Evolutionary conservation across 768 basidiomycete species (phyloP).

Genomic region (Myochromella boudieri): DNA sequence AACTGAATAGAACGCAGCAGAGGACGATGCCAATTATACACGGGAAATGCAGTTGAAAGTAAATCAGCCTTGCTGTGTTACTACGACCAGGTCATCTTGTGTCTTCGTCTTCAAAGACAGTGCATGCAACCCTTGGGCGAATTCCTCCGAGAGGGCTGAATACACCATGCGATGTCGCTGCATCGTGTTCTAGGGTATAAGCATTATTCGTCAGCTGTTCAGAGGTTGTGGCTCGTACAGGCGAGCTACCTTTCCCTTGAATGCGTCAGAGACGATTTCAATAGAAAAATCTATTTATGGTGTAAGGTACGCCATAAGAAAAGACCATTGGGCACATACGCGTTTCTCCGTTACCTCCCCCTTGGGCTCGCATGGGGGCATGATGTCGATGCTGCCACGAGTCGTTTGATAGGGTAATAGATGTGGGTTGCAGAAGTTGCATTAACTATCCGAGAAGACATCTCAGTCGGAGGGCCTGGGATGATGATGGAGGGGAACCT

Average conservation of each 20-base stretch:
- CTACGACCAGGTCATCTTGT: constrained; percentile 41
- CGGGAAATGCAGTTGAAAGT: background rate
- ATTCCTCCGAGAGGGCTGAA: constrained; percentile 67
- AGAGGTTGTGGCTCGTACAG: constrained; percentile 2
- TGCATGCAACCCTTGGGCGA: constrained; percentile 72
- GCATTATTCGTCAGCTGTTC: constrained; percentile 1
- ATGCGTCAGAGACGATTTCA: constrained; percentile 68
- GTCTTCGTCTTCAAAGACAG: constrained; percentile 77
- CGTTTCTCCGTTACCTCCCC: constrained; percentile 72
- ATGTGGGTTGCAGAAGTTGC: constrained; percentile 56
- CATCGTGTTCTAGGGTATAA: constrained; percentile 56
- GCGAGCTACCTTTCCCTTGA: constrained; percentile 67
- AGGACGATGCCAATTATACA: background rate
- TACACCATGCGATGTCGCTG: constrained; percentile 84
- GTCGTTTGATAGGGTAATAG: constrained; percentile 73
- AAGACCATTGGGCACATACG: constrained; percentile 50
- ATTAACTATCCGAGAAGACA: constrained; percentile 49
- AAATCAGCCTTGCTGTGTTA: background rate
- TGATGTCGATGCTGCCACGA: constrained; percentile 88
- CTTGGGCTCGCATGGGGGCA: constrained; percentile 72
- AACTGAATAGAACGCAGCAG: background rate
- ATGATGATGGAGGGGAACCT: constrained; percentile 37
- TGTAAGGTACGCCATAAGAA: constrained; percentile 13
- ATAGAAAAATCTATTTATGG: constrained; percentile 67
- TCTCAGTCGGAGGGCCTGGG: constrained; percentile 18